These are phyloP conservation scores for Kwoniella mangroviensis DNA, from an alignment of 768 basidiomycete species.

Conservation along the genomic window DNA sequence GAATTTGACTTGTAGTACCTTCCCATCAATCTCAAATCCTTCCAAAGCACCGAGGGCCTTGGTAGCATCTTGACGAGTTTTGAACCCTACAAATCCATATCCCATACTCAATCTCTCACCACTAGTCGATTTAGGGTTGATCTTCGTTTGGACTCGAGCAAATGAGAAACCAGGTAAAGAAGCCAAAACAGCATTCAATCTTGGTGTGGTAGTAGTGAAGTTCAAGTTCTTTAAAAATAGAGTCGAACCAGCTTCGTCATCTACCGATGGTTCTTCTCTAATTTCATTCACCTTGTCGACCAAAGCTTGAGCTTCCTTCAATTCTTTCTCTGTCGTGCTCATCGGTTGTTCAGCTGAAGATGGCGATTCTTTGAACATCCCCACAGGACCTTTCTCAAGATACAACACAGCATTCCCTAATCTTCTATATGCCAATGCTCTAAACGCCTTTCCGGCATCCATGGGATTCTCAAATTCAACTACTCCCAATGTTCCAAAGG, in stretches of 20 bases:
- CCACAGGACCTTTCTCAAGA: conserved; percentile 86
- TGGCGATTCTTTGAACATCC: conserved; percentile 67
- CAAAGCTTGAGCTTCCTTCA: conserved; percentile 59
- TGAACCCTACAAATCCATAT: conserved; percentile 94
- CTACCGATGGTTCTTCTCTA: conserved; percentile 31
- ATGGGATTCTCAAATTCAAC: conserved; percentile 78
- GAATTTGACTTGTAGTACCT: conserved; percentile 79
- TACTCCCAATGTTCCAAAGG: conserved; percentile 89
- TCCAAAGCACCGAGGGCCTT: conserved; percentile 77
- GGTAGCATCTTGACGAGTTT: conserved; percentile 71
- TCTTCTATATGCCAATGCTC: conserved; percentile 80
- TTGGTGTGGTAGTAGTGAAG: conserved; percentile 84
- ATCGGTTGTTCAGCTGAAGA: conserved; percentile 42
- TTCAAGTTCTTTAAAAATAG: conserved; percentile 93
- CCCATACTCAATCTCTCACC: conserved; percentile 82
- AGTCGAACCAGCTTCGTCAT: conserved; percentile 68
- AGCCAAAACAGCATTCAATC: conserved; percentile 71
- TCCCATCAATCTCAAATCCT: conserved; percentile 83
- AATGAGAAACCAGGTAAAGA: conserved; percentile 80
- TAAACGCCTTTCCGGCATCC: conserved; percentile 77
- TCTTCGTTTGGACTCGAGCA: conserved; percentile 87
- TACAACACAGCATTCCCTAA: conserved; percentile 89
- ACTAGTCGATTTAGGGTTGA: conserved; percentile 72
- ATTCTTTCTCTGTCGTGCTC: conserved; percentile 52
- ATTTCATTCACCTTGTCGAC: conserved; percentile 33